Evolutionary conservation across 106 monocot genomes (phyloP).

Genomic region (Alisma plantagoaquatica): DNA sequence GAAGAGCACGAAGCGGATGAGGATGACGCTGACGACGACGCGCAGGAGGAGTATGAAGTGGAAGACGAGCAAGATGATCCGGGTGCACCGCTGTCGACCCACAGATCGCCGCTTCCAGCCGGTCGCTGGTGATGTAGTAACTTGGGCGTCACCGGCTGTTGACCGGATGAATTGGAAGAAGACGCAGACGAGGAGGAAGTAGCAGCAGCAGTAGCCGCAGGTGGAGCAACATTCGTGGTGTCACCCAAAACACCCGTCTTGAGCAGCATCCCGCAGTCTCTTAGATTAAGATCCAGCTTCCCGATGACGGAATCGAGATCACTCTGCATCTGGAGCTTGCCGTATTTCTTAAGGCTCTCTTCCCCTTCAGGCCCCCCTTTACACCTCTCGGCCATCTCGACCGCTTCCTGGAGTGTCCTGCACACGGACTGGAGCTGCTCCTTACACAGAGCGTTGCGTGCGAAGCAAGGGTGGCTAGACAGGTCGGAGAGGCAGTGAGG

Average conservation of each 20-base stretch:
- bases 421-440: slow-evolving; percentile 30
- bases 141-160: no score
- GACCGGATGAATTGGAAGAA: no score
- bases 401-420: slow-evolving; percentile 7
- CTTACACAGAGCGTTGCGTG: slow-evolving; percentile 34
- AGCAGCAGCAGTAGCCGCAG: no score
- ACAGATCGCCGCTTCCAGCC: not conserved
- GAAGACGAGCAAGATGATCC: no score
- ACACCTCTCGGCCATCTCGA: slow-evolving; percentile 6
- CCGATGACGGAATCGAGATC: slow-evolving; percentile 15
- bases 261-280: slow-evolving; percentile 17
- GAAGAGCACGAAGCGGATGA: no score
- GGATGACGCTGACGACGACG: no score
- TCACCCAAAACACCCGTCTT: slow-evolving; percentile 16
- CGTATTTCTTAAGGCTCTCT: no score
- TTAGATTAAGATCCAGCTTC: slow-evolving; percentile 15
- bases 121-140: no score
- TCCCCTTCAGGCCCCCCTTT: not conserved
- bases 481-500: slow-evolving; percentile 42
- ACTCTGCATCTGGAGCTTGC: slow-evolving; percentile 26
- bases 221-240: no score
- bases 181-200: no score
- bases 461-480: slow-evolving; percentile 43
- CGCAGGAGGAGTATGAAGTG: no score
- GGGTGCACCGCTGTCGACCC: not conserved